Evolutionary conservation across 345 rosid genomes (phyloP).

Genomic region (Brassica nigra): DNA sequence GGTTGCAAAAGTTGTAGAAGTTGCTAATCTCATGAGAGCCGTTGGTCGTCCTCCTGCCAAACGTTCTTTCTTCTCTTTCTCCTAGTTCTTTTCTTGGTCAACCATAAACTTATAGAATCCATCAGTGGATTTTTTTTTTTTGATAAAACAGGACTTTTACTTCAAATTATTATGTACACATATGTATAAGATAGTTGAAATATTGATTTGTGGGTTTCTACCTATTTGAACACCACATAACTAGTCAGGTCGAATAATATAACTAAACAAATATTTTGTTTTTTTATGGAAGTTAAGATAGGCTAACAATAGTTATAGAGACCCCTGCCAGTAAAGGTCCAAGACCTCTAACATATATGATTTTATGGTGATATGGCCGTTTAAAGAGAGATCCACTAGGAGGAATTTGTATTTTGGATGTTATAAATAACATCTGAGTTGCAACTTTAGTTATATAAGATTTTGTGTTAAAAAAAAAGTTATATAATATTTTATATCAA

Average conservation of each 20-base stretch:
- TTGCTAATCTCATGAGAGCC: conserved; percentile 86
- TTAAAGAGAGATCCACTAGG: neutral
- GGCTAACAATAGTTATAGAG: neutral
- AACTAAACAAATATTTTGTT: neutral
- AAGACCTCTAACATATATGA: neutral
- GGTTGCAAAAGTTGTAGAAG: conserved; percentile 66
- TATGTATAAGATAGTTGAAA: neutral
- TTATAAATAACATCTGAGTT: neutral
- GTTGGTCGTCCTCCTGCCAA: conserved; percentile 83
- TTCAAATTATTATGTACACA: neutral
- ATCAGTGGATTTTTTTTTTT: neutral
- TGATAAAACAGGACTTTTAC: neutral
- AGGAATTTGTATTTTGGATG: neutral
- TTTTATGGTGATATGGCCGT: neutral
- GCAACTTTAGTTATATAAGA: neutral
- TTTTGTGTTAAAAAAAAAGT: too few relatives aligned
- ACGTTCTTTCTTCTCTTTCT: conserved; percentile 65
- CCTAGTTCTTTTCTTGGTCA: conserved; percentile 4
- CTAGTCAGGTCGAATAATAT: neutral
- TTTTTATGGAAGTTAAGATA: neutral
- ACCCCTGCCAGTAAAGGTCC: neutral
- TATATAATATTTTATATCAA: too few relatives aligned
- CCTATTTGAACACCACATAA: neutral
- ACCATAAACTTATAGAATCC: neutral
- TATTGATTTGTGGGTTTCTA: neutral